phyloP scores from a whole-genome alignment of 192 early-diverging fungal species.

The Entomortierella lignicola region DNA sequence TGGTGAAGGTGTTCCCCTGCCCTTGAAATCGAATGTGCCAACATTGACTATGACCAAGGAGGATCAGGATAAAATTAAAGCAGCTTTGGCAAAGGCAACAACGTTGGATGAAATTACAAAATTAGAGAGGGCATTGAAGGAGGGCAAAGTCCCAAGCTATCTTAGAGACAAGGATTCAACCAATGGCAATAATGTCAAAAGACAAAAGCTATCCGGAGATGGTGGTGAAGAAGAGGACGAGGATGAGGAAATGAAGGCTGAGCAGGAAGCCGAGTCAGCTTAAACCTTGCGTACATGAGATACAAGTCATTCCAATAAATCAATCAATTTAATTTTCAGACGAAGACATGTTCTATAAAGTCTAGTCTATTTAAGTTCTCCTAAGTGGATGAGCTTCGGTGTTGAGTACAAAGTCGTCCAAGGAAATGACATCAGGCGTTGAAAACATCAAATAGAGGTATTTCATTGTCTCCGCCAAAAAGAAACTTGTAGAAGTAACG shows the following conservation, averaged over 20 bases:
- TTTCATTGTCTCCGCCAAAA: constrained; percentile 96
- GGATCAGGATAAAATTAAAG: constrained; percentile 76
- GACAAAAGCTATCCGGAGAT: constrained; percentile 11
- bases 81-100: constrained; percentile 79
- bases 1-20: constrained; percentile 72
- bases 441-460: constrained; percentile 93
- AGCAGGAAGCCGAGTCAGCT: not conserved
- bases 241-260: constrained; percentile 30
- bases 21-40: constrained; percentile 66
- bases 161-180: constrained; percentile 33
- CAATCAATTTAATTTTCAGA: too few relatives aligned
- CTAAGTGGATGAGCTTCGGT: constrained; percentile 94
- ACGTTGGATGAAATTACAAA: constrained; percentile 80
- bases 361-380: constrained; percentile 31
- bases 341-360: not conserved
- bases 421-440: constrained; percentile 65
- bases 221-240: constrained; percentile 20
- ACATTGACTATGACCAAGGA: constrained; percentile 70
- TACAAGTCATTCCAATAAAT: not conserved
- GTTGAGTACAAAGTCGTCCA: constrained; percentile 91
- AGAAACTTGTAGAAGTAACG: constrained; percentile 67
- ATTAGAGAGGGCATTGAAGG: constrained; percentile 75
- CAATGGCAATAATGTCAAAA: constrained; percentile 22
- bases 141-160: constrained; percentile 63
- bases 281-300: not conserved